A percentile compares a stretch with the other conserved stretches of the same genome.
Evolutionary conservation across 2,329 filamentous ascomycete genomes (phyloP).

Genomic region (Epicoccum sorghinum): DNA sequence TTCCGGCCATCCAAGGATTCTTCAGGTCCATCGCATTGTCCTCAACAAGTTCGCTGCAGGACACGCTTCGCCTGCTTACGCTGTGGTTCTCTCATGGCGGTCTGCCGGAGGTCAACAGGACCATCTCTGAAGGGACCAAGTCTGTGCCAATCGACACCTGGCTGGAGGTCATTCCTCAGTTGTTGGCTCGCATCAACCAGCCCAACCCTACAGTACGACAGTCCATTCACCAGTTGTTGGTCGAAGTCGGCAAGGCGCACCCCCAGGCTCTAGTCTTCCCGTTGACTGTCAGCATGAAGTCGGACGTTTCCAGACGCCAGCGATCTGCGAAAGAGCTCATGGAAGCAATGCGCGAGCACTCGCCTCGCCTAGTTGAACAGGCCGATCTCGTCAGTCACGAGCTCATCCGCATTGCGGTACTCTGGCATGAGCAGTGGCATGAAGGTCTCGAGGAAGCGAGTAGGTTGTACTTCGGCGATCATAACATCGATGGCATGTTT

Average conservation of each 20-base stretch:
- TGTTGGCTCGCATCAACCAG: constrained; percentile 97
- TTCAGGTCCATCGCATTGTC: constrained; percentile 96
- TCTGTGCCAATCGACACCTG: constrained; percentile 96
- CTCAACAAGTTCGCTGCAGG: constrained; percentile 89
- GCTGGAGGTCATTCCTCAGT: constrained; percentile 96
- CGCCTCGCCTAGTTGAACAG: constrained; percentile 88
- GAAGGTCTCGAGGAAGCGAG: constrained; percentile 97
- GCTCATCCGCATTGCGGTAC: constrained; percentile 91
- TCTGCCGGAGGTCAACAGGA: constrained; percentile 82
- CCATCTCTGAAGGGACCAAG: constrained; percentile 87
- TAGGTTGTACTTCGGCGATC: constrained; percentile 93
- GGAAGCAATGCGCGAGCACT: constrained; percentile 97
- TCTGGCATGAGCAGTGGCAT: constrained; percentile 99
- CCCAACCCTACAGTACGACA: constrained; percentile 86
- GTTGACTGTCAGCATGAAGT: constrained; percentile 97
- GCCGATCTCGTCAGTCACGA: constrained; percentile 95
- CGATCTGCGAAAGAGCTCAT: constrained; percentile 92
- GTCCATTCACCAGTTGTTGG: constrained; percentile 88
- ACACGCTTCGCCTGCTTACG: constrained; percentile 89
- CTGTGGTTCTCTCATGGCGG: constrained; percentile 96
- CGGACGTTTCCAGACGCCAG: constrained; percentile 81
- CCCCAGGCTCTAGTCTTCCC: constrained; percentile 97
- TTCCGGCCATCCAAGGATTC: constrained; percentile 94
- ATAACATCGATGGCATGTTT: constrained; percentile 98
- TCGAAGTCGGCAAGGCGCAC: constrained; percentile 91